Evolutionary conservation across 768 basidiomycete species (phyloP), one percentile per base, ranked within the genome.

Genomic region (Macrolepiota albuminosa): DNA sequence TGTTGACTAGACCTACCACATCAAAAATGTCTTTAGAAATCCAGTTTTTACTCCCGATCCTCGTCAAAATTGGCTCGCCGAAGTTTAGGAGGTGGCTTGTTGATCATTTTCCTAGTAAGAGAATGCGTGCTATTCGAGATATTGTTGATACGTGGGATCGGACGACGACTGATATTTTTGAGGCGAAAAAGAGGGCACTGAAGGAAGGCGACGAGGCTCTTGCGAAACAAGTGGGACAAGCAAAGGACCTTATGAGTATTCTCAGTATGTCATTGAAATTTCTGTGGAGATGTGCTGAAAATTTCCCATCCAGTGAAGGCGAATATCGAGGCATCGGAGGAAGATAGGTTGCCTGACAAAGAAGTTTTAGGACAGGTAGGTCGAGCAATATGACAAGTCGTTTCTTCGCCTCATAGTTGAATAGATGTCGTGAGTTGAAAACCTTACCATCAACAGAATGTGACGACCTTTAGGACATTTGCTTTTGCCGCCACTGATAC

Each of bases 401-500:
- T 21, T 21, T 21, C 21, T 21, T 21, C 21, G 21, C 21, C 21
- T 21, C 21, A 21, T 21, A 21, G 21, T 21, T 21, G 21, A 21
- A 21, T 21, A 21, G 21, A 21, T 21, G 1, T 21, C 21, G 21
- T 21, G 21, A 21, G 21, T 21, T 21, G 21, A 40, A 16, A n/a
- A 6, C 26, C 31, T 10, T 10, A 1, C 2, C 6, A 31, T 18
- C 2, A 42, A n/a, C 29, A 29, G 18, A 42, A 18, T 42, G 18
- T 31, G 39, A 54, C 10, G 39, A 31, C 26, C 2, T 6, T 11
- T 7, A 54, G 39, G 39, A n/a, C 39, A 31, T 54, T 54, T 7
- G 29, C 29, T 39, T 54, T 54, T 54, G 53, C 53, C 3, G 53
- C 53, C 26, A 54, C 53, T 18, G 53, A 54, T 54, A 54, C 53